Evolutionary conservation across 192 early-diverging fungal genomes (phyloP).

Genomic region (Jimgerdemannia lactiflua): DNA sequence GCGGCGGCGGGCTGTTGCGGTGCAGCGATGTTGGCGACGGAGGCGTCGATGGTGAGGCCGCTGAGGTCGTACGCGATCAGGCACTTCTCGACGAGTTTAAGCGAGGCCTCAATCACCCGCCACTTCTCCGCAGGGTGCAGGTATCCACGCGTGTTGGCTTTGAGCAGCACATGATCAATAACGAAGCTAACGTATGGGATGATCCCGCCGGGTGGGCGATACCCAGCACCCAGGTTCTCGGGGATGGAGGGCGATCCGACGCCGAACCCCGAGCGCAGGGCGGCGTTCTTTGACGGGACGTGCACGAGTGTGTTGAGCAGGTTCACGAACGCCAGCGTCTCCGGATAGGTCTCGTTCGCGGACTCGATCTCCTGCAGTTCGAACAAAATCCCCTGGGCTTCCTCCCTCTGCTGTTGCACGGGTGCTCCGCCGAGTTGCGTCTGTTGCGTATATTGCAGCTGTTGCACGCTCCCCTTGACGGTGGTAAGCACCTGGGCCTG

Average conservation of each 20-base stretch:
- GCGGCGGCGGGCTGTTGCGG: not conserved
- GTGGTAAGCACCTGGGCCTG: slow-evolving; percentile 42
- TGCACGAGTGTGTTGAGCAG: slow-evolving; percentile 74
- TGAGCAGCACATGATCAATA: slow-evolving; percentile 82
- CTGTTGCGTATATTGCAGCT: not conserved
- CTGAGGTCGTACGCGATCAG: slow-evolving; percentile 73
- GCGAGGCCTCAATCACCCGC: slow-evolving; percentile 68
- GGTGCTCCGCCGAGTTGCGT: not conserved
- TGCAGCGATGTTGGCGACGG: not conserved
- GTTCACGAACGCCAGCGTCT: slow-evolving; percentile 80
- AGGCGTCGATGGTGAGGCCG: slow-evolving; percentile 28
- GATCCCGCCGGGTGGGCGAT: slow-evolving; percentile 68
- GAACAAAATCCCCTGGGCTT: slow-evolving; percentile 56
- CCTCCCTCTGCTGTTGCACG: not conserved
- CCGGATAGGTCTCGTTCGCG: slow-evolving; percentile 75
- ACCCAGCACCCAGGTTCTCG: slow-evolving; percentile 55
- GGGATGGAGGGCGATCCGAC: slow-evolving; percentile 48
- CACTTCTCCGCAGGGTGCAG: slow-evolving; percentile 68
- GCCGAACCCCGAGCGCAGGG: slow-evolving; percentile 32
- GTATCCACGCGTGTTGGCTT: slow-evolving; percentile 67
- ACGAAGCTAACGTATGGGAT: slow-evolving; percentile 81
- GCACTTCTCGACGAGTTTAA: slow-evolving; percentile 78
- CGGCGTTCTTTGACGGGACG: slow-evolving; percentile 37
- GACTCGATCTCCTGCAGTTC: slow-evolving; percentile 85
- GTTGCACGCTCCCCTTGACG: slow-evolving; percentile 9